Conservation (phyloP, 169 alveolate species). For the Eimeria zaria region DNA sequence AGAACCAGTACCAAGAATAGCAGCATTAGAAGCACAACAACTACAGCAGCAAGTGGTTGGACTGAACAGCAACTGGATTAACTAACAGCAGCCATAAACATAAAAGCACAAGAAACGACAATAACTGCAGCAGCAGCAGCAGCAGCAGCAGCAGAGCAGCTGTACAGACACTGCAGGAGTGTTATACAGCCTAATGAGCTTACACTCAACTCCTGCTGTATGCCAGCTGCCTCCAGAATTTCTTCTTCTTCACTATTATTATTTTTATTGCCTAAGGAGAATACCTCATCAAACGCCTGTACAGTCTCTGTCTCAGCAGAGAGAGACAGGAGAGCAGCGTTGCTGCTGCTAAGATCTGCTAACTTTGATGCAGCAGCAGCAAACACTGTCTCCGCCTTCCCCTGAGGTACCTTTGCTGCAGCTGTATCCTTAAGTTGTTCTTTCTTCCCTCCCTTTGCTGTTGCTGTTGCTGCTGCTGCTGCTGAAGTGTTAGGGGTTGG, state of each 20-base stretch:
- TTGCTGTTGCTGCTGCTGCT: neutral
- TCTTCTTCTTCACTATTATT: neutral
- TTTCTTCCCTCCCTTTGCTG: neutral
- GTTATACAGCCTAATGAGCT: neutral
- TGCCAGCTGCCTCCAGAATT: constrained; percentile 48
- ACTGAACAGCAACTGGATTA: neutral
- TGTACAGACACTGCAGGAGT: neutral
- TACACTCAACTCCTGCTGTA: constrained; percentile 31
- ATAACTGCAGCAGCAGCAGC: neutral
- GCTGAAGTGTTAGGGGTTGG: neutral
- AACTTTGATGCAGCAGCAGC: constrained; percentile 55
- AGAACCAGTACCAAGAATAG: neutral
- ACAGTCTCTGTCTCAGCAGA: constrained; percentile 9
- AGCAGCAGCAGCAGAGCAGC: neutral
- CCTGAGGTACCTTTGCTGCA: neutral
- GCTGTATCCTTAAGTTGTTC: neutral
- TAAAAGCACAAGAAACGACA: neutral
- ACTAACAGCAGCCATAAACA: neutral
- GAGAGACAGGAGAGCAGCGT: constrained; percentile 4
- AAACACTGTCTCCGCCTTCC: constrained; percentile 11
- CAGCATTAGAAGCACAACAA: neutral
- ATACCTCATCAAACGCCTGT: constrained; percentile 28
- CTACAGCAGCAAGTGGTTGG: neutral
- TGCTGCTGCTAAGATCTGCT: constrained; percentile 12
- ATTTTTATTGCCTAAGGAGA: neutral